Conservation (phyloP, 2,329 filamentous ascomycete genomes). For the Cytospora schulzeri region DNA sequence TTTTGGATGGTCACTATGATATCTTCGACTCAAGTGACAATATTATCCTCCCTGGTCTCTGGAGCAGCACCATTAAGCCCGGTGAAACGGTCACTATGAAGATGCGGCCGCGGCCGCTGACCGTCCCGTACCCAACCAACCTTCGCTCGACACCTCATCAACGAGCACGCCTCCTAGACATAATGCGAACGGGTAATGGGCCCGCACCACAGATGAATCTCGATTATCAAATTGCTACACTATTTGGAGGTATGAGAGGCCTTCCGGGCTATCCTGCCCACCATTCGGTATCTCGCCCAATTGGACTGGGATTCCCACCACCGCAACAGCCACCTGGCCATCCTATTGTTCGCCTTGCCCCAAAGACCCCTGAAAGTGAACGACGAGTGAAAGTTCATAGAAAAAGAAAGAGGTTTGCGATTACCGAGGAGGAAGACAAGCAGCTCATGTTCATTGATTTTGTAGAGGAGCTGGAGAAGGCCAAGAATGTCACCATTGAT, state of each 20-base stretch:
- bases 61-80: conserved; percentile 15
- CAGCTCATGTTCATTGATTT: conserved; percentile 21
- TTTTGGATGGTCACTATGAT: conserved; percentile 17
- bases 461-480: conserved; percentile 12
- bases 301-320: too few species aligned
- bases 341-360: too few species aligned
- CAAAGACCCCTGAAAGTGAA: too few species aligned
- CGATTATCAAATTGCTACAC: too few species aligned
- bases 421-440: conserved; percentile 18
- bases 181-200: not conserved
- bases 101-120: conserved; percentile 11
- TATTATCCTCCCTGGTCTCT: conserved; percentile 10
- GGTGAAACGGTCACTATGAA: conserved; percentile 17
- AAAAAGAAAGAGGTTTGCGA: too few species aligned
- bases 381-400: too few species aligned
- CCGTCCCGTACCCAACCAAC: not conserved
- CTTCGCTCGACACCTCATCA: not conserved
- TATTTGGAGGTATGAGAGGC: too few species aligned
- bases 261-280: too few species aligned
- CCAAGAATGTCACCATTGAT: not conserved
- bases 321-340: too few species aligned
- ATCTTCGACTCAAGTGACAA: conserved; percentile 9
- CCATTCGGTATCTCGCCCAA: too few species aligned
- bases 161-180: not conserved
- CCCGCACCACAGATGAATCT: too few species aligned